A percentile compares a stretch with the other conserved stretches of the same genome.
These are phyloP conservation scores for Leucaena leucocephala DNA, from an alignment of 306 rosid species.

Conservation along the genomic window DNA sequence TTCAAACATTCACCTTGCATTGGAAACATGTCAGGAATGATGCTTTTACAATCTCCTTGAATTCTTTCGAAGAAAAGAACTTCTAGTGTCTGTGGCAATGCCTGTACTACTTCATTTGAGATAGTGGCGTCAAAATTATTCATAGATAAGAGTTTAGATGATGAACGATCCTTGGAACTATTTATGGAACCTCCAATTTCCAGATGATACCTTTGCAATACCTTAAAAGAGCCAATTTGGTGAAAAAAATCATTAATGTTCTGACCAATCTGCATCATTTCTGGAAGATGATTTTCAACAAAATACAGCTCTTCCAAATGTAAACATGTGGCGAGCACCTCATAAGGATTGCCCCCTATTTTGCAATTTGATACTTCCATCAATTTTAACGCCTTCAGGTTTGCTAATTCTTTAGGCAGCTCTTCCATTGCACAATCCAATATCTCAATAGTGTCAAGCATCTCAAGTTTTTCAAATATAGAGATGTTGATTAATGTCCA, in stretches of 20 bases:
- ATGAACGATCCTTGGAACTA: not conserved
- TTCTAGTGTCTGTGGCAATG: not conserved
- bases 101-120: not conserved
- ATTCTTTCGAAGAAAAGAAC: not conserved
- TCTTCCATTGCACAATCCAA: not conserved
- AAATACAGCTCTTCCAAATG: conserved; percentile 19
- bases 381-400: not conserved
- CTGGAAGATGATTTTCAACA: not conserved
- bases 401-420: not conserved
- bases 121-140: not conserved
- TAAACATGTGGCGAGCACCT: not conserved
- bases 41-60: not conserved
- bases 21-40: conserved; percentile 5
- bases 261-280: not conserved
- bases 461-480: not conserved
- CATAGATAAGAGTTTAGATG: not conserved
- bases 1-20: not conserved
- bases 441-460: not conserved
- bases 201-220: not conserved
- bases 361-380: not conserved
- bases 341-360: conserved; percentile 4
- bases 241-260: not conserved
- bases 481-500: not conserved
- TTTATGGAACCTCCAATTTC: not conserved
- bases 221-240: not conserved